A percentile compares a stretch with the other conserved stretches of the same genome.
phyloP scores from a whole-genome alignment of 805 yeast genomes.

The Lipomyces kockii region DNA sequence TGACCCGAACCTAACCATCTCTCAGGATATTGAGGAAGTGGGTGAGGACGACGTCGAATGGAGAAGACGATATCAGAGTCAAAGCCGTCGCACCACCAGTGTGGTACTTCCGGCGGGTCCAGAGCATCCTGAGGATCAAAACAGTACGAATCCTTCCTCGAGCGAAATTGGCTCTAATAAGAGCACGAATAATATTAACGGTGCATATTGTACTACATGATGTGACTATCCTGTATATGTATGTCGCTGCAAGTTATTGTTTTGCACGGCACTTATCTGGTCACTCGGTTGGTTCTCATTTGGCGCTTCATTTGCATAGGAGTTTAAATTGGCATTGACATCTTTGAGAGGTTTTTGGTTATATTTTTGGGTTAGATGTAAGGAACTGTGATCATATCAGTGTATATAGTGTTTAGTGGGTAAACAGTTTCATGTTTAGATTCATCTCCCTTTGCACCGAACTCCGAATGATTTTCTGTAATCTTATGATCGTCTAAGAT shows the following conservation, averaged over 20 bases:
- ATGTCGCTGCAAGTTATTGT: not conserved
- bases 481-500: slow-evolving; percentile 35
- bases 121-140: not conserved
- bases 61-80: not conserved
- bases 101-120: not conserved
- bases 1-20: not conserved
- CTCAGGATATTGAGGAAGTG: not conserved
- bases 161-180: not conserved
- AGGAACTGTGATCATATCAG: not conserved
- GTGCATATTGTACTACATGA: not conserved
- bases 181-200: not conserved
- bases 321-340: not conserved
- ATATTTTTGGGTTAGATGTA: not conserved
- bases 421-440: not conserved
- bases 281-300: not conserved
- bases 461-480: not conserved
- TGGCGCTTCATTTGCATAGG: not conserved
- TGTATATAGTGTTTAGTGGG: not conserved
- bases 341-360: not conserved
- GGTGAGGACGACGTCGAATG: not conserved
- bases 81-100: not conserved
- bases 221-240: not conserved
- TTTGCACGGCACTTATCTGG: not conserved
- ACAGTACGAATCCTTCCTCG: not conserved
- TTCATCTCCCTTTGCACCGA: not conserved